These are phyloP conservation scores for Penicillium concentricum DNA, from an alignment of 2,329 filamentous ascomycete species.

Conservation along the genomic window DNA sequence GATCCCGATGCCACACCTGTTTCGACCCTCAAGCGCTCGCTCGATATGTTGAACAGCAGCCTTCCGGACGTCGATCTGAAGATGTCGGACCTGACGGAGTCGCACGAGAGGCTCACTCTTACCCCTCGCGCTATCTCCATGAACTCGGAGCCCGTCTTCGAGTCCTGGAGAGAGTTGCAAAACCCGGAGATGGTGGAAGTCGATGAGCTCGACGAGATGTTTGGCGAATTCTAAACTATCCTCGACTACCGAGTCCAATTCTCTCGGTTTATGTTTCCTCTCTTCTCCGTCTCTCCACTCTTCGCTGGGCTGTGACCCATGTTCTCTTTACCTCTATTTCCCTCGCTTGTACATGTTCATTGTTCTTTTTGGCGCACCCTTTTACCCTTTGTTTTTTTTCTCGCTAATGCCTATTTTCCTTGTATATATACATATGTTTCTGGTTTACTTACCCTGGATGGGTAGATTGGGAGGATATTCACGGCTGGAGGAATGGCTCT, in stretches of 20 bases:
- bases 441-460: conserved; percentile 22
- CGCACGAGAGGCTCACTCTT: conserved; percentile 47
- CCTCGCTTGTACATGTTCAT: conserved; percentile 22
- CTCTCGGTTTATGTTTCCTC: background rate
- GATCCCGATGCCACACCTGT: conserved; percentile 29
- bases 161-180: conserved; percentile 61
- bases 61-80: conserved; percentile 37
- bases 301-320: conserved; percentile 16
- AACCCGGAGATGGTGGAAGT: conserved; percentile 88
- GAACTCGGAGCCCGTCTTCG: conserved; percentile 42
- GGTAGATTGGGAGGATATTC: conserved; percentile 16
- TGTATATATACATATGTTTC: conserved; percentile 27
- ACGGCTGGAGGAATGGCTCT: conserved; percentile 13
- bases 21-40: conserved; percentile 38
- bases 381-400: conserved; percentile 5
- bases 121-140: conserved; percentile 28
- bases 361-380: conserved; percentile 13
- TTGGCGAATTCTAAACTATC: conserved; percentile 65
- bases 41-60: conserved; percentile 42
- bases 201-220: conserved; percentile 85
- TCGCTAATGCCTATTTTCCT: conserved; percentile 18
- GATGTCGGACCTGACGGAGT: conserved; percentile 36
- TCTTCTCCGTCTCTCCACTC: conserved; percentile 18
- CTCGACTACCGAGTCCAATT: background rate
- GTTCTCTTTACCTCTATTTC: conserved; percentile 6